Conservation (phyloP, 345 rosid species). For the Sisymbrium altissimum region DNA sequence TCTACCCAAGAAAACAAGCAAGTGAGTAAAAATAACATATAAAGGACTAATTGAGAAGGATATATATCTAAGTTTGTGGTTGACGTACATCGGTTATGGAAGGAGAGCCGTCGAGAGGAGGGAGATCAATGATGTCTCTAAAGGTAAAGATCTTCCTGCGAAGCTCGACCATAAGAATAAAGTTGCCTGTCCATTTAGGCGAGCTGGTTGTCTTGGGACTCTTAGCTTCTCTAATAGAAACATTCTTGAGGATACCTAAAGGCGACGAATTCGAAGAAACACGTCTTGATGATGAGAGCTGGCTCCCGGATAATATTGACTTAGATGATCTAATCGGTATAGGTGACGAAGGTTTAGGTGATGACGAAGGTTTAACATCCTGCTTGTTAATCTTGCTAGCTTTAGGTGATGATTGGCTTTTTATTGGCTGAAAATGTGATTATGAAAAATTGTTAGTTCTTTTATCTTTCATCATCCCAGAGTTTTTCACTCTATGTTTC, state of each 20-base stretch:
- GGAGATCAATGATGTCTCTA: slow-evolving; percentile 67
- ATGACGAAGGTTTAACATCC: slow-evolving; percentile 19
- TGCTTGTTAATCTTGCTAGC: slow-evolving; percentile 36
- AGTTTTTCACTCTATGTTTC: background rate
- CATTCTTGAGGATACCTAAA: slow-evolving; percentile 17
- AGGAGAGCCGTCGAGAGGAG: slow-evolving; percentile 46
- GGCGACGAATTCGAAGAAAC: slow-evolving; percentile 14
- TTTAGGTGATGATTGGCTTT: slow-evolving; percentile 29
- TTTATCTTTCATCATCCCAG: background rate
- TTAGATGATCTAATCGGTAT: slow-evolving; percentile 28
- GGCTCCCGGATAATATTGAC: slow-evolving; percentile 20
- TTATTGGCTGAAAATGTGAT: slow-evolving; percentile 32
- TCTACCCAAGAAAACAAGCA: slow-evolving; percentile 37
- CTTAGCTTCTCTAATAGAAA: slow-evolving; percentile 29
- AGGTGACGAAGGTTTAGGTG: slow-evolving; percentile 26
- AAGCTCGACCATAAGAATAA: slow-evolving; percentile 59
- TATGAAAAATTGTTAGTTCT: background rate
- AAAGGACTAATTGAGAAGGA: background rate
- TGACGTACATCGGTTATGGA: slow-evolving; percentile 48
- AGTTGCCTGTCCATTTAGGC: slow-evolving; percentile 36
- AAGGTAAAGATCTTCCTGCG: slow-evolving; percentile 59
- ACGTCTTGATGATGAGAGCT: slow-evolving; percentile 24
- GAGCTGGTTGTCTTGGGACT: slow-evolving; percentile 34
- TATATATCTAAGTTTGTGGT: background rate
- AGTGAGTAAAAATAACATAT: background rate